Conservation (phyloP, 371 early-diverging fungal genomes). For the Zopfochytrium polystomum region DNA sequence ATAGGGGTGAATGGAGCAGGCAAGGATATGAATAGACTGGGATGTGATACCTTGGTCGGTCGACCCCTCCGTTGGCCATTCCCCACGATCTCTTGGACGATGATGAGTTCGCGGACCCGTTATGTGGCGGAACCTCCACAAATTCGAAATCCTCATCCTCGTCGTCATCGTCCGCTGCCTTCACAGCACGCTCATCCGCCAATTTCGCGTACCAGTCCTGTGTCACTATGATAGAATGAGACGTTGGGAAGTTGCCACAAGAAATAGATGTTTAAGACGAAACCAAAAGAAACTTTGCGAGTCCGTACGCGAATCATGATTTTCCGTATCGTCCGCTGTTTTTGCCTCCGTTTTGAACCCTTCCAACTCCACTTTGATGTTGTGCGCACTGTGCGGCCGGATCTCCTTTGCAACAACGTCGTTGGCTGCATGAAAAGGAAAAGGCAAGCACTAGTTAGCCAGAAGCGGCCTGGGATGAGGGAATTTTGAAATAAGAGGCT, state of each 20-base stretch:
- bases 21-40: background rate
- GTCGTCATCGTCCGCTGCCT: background rate
- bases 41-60: background rate
- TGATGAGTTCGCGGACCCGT: slow-evolving; percentile 1
- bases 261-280: background rate
- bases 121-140: background rate
- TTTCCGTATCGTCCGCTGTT: background rate
- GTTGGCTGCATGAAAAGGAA: background rate
- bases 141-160: background rate
- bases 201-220: slow-evolving; percentile 20
- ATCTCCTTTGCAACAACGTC: background rate
- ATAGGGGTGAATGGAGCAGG: too few species aligned
- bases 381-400: background rate
- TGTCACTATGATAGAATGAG: background rate
- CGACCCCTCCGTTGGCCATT: background rate
- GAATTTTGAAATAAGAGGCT: background rate
- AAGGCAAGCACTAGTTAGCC: background rate
- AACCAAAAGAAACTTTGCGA: background rate
- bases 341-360: slow-evolving; percentile 3
- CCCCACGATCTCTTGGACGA: background rate
- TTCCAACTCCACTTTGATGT: slow-evolving; percentile 15
- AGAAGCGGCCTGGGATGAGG: too few species aligned
- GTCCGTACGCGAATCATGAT: slow-evolving; percentile 1
- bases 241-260: background rate
- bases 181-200: background rate